Evolutionary conservation across 2,329 filamentous ascomycete species (phyloP).

Genomic region (Xylaria sp.): DNA sequence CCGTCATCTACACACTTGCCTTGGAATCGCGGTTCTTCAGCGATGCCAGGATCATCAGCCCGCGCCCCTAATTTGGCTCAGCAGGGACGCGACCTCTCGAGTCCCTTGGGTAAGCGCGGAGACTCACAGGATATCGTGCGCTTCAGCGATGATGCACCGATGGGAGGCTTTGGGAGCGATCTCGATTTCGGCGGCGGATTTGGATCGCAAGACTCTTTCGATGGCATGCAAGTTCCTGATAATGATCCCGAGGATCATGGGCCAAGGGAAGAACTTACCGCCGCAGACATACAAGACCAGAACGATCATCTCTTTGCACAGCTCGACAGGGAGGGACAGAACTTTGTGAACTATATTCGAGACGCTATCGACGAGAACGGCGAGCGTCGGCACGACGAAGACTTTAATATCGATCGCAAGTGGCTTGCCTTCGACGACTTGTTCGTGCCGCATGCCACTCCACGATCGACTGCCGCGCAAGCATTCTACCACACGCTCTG

Average conservation of each 20-base stretch:
- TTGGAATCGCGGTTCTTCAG: constrained; percentile 63
- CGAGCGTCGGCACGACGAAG: constrained; percentile 48
- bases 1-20: constrained; percentile 63
- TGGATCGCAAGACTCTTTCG: constrained; percentile 50
- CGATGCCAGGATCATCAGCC: constrained; percentile 59
- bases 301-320: constrained; percentile 36
- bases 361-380: constrained; percentile 49
- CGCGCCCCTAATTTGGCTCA: constrained; percentile 55
- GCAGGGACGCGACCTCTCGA: constrained; percentile 56
- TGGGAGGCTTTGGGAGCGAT: constrained; percentile 51
- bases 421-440: constrained; percentile 76
- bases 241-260: not conserved
- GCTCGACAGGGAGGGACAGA: constrained; percentile 58
- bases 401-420: constrained; percentile 48
- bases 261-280: constrained; percentile 21
- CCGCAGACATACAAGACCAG: constrained; percentile 37
- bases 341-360: constrained; percentile 60
- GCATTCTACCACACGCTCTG: constrained; percentile 79
- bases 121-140: constrained; percentile 57
- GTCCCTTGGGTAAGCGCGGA: constrained; percentile 53
- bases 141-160: constrained; percentile 57
- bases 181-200: constrained; percentile 49
- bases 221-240: constrained; percentile 40
- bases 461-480: constrained; percentile 74
- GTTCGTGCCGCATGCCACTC: constrained; percentile 66